Evolutionary conservation across 2,329 filamentous ascomycete genomes (phyloP).

Genomic region (Anthostomella pinea): DNA sequence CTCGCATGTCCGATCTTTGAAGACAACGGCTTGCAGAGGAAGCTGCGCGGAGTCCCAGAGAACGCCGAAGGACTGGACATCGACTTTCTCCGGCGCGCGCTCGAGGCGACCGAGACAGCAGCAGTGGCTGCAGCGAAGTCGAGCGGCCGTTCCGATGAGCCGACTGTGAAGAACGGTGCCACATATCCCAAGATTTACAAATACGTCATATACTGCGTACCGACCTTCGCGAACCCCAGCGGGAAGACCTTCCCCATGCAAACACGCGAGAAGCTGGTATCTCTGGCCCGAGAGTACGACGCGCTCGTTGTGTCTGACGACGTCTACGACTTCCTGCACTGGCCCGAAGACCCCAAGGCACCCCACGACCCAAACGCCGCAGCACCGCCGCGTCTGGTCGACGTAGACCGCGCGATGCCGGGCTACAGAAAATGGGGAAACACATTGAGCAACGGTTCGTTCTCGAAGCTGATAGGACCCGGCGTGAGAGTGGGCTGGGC

Average conservation of each 20-base stretch:
- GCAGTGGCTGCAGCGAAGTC: neutral
- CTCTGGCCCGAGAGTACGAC: constrained; percentile 60
- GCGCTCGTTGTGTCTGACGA: constrained; percentile 66
- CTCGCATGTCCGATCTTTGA: constrained; percentile 64
- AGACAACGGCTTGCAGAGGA: constrained; percentile 58
- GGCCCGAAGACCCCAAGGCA: constrained; percentile 35
- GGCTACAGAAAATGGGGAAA: constrained; percentile 61
- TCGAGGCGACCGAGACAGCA: constrained; percentile 29
- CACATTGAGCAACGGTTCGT: constrained; percentile 60
- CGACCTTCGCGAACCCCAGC: constrained; percentile 69
- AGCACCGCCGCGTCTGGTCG: constrained; percentile 52
- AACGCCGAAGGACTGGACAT: constrained; percentile 60
- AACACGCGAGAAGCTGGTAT: constrained; percentile 55
- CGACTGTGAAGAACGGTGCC: constrained; percentile 42
- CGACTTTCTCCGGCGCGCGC: constrained; percentile 45
- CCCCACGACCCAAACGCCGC: neutral
- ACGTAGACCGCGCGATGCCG: constrained; percentile 57
- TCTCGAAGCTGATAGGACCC: constrained; percentile 62
- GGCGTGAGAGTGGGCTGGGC: constrained; percentile 61
- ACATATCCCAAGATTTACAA: constrained; percentile 40
- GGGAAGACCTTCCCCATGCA: constrained; percentile 60
- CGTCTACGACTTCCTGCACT: constrained; percentile 69
- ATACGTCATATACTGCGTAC: constrained; percentile 64
- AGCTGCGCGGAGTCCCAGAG: constrained; percentile 59
- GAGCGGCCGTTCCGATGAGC: no score